Percentiles rank a stretch among this genome's conserved stretches.
These are phyloP conservation scores for Haberlea rhodopensis DNA, from an alignment of 257 asterid species.

Conservation along the genomic window DNA sequence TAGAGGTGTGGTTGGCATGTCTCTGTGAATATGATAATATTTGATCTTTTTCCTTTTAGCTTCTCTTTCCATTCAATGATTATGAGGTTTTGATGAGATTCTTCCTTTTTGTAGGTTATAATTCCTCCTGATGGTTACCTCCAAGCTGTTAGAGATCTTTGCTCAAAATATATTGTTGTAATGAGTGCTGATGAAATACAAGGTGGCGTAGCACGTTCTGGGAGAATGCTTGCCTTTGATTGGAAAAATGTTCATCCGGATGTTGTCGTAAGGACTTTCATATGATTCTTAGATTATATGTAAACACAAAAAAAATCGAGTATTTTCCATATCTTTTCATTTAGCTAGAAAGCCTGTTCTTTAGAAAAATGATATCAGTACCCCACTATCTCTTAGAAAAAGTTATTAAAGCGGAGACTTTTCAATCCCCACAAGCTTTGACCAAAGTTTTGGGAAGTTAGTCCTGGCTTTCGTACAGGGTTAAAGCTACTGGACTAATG, in stretches of 20 bases:
- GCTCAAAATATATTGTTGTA: conserved; percentile 73
- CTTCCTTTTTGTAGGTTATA: conserved; percentile 54
- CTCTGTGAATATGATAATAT: not conserved
- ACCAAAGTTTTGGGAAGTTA: not conserved
- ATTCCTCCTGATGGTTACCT: conserved; percentile 94
- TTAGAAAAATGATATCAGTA: not conserved
- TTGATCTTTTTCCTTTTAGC: conserved; percentile 5
- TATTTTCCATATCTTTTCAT: conserved; percentile 2
- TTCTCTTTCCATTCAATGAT: not conserved
- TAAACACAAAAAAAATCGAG: not conserved
- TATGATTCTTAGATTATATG: conserved; percentile 11
- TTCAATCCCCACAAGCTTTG: not conserved
- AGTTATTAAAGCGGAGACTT: not conserved
- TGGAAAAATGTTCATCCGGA: conserved; percentile 93
- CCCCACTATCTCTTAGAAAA: conserved; percentile 2
- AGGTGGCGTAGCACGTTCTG: conserved; percentile 96
- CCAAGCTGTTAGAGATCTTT: conserved; percentile 73
- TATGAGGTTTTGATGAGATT: conserved; percentile 21
- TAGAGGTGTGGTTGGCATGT: not conserved
- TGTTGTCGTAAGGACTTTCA: conserved; percentile 63
- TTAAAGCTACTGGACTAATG: not conserved
- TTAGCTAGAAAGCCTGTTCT: conserved; percentile 6
- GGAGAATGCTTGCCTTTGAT: conserved; percentile 84
- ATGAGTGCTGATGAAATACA: conserved; percentile 99
- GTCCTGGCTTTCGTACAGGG: not conserved